Conservation (phyloP, 2,329 filamentous ascomycete species). For the Trichophyton schoenleinii region DNA sequence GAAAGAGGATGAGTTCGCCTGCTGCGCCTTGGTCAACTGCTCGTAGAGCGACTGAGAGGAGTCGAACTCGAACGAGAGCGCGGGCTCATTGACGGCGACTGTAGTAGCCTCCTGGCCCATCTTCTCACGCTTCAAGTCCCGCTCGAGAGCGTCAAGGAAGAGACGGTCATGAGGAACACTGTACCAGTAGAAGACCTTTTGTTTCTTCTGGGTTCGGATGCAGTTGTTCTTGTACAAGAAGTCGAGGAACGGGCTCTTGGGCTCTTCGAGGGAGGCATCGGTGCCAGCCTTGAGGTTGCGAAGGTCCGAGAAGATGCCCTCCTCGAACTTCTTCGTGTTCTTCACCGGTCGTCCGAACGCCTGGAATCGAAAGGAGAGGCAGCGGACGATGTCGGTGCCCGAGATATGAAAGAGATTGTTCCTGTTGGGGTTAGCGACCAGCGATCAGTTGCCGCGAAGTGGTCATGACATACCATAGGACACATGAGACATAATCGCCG, state of each 20-base stretch:
- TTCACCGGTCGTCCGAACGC: slow-evolving; percentile 96
- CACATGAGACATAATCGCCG: slow-evolving; percentile 96
- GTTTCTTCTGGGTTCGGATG: slow-evolving; percentile 99
- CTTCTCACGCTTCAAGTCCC: slow-evolving; percentile 97
- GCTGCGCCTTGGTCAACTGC: slow-evolving; percentile 97
- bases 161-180: slow-evolving; percentile 95
- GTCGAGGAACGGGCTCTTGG: slow-evolving; percentile 95
- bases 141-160: slow-evolving; percentile 92
- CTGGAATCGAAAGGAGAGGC: slow-evolving; percentile 94
- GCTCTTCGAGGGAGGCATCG: slow-evolving; percentile 94
- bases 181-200: slow-evolving; percentile 99
- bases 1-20: slow-evolving; percentile 96
- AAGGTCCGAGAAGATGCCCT: slow-evolving; percentile 97
- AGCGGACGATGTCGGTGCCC: slow-evolving; percentile 96
- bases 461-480: slow-evolving; percentile 60
- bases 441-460: neutral
- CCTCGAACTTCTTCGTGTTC: slow-evolving; percentile 99
- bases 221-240: slow-evolving; percentile 99
- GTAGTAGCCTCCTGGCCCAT: slow-evolving; percentile 98
- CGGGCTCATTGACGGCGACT: slow-evolving; percentile 90
- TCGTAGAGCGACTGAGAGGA: slow-evolving; percentile 98
- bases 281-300: slow-evolving; percentile 97
- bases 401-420: slow-evolving; percentile 99
- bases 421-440: slow-evolving; percentile 36
- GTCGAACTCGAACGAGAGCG: slow-evolving; percentile 96